phyloP scores from a whole-genome alignment of 1,139 yeast genomes.

The Sugiyamaella grinbergsii region DNA sequence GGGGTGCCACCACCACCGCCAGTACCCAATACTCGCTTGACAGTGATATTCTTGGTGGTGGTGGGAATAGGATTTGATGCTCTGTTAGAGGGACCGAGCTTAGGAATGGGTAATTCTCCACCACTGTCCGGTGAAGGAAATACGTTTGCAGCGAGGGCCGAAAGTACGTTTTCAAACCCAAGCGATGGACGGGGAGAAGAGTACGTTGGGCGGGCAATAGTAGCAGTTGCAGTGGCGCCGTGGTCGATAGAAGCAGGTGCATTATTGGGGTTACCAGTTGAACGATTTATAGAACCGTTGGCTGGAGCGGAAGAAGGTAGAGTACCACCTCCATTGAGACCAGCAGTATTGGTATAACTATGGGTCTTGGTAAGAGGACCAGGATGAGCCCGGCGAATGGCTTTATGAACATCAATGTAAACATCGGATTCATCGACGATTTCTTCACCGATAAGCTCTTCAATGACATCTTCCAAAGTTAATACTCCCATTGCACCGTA shows the following conservation, averaged over 20 bases:
- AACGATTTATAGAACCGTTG: neutral
- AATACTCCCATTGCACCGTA: slow-evolving; percentile 88
- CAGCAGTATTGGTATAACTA: slow-evolving; percentile 3
- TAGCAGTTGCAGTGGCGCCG: slow-evolving; percentile 1
- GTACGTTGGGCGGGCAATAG: slow-evolving; percentile 10
- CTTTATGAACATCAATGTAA: slow-evolving; percentile 84
- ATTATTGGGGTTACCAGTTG: slow-evolving; percentile 3
- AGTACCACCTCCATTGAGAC: neutral
- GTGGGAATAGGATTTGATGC: slow-evolving; percentile 84
- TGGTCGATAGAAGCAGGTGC: too few species aligned
- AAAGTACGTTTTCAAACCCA: slow-evolving; percentile 33
- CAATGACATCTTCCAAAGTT: slow-evolving; percentile 94
- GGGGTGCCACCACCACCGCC: slow-evolving; percentile 11
- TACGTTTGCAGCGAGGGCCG: slow-evolving; percentile 24
- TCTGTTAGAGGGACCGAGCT: slow-evolving; percentile 54
- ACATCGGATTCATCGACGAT: slow-evolving; percentile 98
- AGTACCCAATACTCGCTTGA: slow-evolving; percentile 37
- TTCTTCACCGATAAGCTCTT: slow-evolving; percentile 96
- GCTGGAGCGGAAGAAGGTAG: neutral
- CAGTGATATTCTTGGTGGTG: slow-evolving; percentile 54
- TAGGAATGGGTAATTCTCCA: slow-evolving; percentile 30
- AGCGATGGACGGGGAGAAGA: slow-evolving; percentile 31
- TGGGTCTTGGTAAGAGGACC: slow-evolving; percentile 70
- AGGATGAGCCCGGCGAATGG: slow-evolving; percentile 72
- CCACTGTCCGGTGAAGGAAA: slow-evolving; percentile 12